Evolutionary conservation across 2,329 filamentous ascomycete genomes (phyloP), one percentile per base, ranked within the genome.

Genomic region (Leptographium procerum): DNA sequence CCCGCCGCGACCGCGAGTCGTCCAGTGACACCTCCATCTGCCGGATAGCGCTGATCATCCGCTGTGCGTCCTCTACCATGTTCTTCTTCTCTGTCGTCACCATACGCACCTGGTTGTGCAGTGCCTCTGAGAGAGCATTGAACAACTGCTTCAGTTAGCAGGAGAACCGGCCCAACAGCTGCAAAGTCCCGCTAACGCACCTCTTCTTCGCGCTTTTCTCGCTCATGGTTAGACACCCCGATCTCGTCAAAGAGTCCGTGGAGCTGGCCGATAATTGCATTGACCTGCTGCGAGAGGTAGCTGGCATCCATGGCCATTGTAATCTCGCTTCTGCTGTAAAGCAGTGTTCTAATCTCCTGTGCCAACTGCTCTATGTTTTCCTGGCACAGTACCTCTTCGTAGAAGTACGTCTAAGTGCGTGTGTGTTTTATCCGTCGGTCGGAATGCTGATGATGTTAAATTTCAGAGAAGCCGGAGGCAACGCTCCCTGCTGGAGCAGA

Each of bases 201-300:
- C 84, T 96, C 90, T 69, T 89, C 83, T 70, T 97, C 92, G 67
- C 94, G 82, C 55, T 83, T 80, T 69, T 97, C 91, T 68, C 94
- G 88, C 72, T 97, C 94, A 84, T 96, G 91, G 68, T 77, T 84
- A 31, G 92, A 84, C n/a, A 99, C 88, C 60, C 94, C 94, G 68
- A 99, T 99, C 70, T 99, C 92, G 71, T 99, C 94, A 69, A 96
- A 99, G 59, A 97, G 82, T 64, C 88, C 88, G 73, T 97, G 92
- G 61, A 99, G 82, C 74, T 96, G 91, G 72, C 84, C 84, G 70
- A 97, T 91, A 69, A 96, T 96, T 67, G 83, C 90, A 65, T 90
- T 94, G 75, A 99, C 89, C 82, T 97, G 94, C 72, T 95, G 90
- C 66, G 90, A 88, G 69, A 97, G 80, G 73, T 95, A 95, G 71